Conservation (phyloP, 148 eudicot species). For the Beta vulgaris region DNA sequence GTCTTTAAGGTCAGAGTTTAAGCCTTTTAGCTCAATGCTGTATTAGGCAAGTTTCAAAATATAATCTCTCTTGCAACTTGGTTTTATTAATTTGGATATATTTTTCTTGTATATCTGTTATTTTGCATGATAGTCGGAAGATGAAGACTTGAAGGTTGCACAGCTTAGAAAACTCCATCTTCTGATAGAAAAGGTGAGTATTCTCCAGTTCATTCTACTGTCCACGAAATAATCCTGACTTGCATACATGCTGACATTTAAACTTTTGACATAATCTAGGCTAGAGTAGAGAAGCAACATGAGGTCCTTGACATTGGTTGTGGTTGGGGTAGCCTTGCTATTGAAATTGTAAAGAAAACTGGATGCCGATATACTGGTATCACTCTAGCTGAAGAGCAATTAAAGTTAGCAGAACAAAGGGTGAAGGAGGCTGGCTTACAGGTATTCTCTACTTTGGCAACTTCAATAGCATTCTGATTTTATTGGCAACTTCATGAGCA, state of each 20-base stretch:
- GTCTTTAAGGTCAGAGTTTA: conserved; percentile 63
- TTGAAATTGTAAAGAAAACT: conserved; percentile 74
- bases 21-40: background rate
- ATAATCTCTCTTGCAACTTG: background rate
- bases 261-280: conserved; percentile 31
- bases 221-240: background rate
- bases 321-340: conserved; percentile 96
- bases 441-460: conserved; percentile 28
- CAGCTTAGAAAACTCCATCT: conserved; percentile 67
- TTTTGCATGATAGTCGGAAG: conserved; percentile 43
- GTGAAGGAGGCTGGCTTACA: conserved; percentile 89
- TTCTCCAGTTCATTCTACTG: background rate
- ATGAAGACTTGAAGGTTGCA: conserved; percentile 72
- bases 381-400: conserved; percentile 75
- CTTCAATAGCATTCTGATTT: too few relatives aligned
- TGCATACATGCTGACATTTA: background rate
- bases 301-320: conserved; percentile 89
- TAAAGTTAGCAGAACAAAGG: conserved; percentile 68
- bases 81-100: background rate
- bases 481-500: too few relatives aligned
- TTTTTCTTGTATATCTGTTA: background rate
- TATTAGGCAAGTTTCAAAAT: background rate
- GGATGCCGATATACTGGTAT: conserved; percentile 96
- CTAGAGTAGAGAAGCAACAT: conserved; percentile 68
- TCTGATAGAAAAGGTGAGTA: conserved; percentile 59